Base-by-base conservation (phyloP, 768 basidiomycete species). In the Calocera cornea region DNA sequence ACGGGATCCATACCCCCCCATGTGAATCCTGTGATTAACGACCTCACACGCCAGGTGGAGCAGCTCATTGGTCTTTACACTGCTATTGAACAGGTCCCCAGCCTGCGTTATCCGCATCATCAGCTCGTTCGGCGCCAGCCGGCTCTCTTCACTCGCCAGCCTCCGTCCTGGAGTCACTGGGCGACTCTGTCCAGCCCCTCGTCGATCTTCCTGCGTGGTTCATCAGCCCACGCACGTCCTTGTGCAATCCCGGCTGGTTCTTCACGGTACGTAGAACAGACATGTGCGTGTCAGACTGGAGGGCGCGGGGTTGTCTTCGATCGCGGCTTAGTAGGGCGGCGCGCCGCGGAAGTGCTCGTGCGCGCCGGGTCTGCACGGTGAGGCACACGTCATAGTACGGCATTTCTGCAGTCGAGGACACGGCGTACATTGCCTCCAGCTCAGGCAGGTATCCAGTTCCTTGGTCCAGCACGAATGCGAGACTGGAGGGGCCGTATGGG, bases 391-490 rank as follows among this genome's bases (percentile, higher is more conserved):
- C 80, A 8, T 87, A 49, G 66, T 81, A 84, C 12, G 91, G 91
- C 74, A 90, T 92, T 77, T 92, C 90, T 0, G 84, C 83, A 27
- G 88, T 82, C 1, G 80, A 87, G 12, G 86, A 86, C 0, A 77
- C 76, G 2, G 88, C 87, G 66, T 90, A 76, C 14, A 84, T 75
- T 14, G 80, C 78, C 7, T 86, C 87, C 67, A 79, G 82, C 19
- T 34, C 8, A 12, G 34, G 27, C 74, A 63, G 41, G 33, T 63
- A 65, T 79, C 72, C 75, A 86, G 90, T 84, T 34, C 94, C 93
- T 79, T 97, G 94, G 73, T 97, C 95, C 34, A 97, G 80, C 47
- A 97, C 75, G 73, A 95, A 80, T 0, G 89, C 85, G 73, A 92
- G 85, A 2, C 83, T 82, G 72, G 91, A 76, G 68, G 82, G 74